Conservation (phyloP, 208 protist genomes). For the Acanthamoeba triangularis region DNA sequence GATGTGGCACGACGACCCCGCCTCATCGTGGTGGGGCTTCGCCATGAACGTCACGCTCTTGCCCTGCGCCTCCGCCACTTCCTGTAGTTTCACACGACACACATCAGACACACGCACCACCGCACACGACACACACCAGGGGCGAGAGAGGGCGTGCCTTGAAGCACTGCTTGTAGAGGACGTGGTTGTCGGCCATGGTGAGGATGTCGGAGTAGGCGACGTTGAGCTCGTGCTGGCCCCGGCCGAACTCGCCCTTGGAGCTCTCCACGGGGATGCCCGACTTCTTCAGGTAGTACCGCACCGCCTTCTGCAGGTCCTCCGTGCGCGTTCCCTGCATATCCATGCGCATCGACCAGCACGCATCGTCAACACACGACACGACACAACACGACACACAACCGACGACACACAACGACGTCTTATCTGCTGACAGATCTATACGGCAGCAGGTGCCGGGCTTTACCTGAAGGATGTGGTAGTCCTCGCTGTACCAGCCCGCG, state of each 20-base stretch:
- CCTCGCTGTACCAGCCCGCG: constrained; percentile 32
- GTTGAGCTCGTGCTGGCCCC: constrained; percentile 64
- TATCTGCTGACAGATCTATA: too few relatives aligned
- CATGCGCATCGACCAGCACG: background rate
- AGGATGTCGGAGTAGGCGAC: constrained; percentile 33
- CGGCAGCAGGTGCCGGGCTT: background rate
- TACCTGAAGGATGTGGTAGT: constrained; percentile 73
- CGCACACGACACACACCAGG: background rate
- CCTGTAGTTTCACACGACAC: background rate
- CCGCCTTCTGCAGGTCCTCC: constrained; percentile 31
- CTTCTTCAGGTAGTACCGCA: constrained; percentile 60
- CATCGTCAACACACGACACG: background rate
- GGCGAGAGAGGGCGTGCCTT: background rate
- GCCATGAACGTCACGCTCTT: constrained; percentile 71
- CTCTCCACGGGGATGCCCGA: constrained; percentile 46
- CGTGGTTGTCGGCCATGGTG: constrained; percentile 57
- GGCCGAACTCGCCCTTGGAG: constrained; percentile 50
- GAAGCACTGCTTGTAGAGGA: constrained; percentile 69
- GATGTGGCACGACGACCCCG: constrained; percentile 48
- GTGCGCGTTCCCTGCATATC: constrained; percentile 54
- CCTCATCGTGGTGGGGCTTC: constrained; percentile 58
- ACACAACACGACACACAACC: too few relatives aligned
- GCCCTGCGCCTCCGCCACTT: constrained; percentile 1
- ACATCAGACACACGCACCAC: too few relatives aligned
- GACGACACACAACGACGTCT: too few relatives aligned